Conservation (phyloP, 345 rosid species). For the Salix brachista region DNA sequence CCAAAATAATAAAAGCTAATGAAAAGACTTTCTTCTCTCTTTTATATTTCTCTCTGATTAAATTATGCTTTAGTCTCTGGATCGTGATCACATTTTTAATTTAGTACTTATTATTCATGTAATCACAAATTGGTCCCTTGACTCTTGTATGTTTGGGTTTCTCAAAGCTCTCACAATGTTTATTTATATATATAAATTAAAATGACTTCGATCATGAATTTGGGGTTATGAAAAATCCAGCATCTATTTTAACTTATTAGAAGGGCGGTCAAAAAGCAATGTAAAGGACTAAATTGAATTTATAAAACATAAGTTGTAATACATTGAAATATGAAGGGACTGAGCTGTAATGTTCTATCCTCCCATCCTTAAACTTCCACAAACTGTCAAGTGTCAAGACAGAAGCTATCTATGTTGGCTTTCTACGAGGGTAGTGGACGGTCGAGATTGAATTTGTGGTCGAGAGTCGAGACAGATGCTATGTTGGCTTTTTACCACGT, state of each 20-base stretch:
- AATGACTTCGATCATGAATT: no score
- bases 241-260: no score
- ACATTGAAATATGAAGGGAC: not conserved
- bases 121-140: not conserved
- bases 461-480: not conserved
- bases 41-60: not conserved
- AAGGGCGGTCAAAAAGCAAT: no score
- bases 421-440: slow-evolving; percentile 33
- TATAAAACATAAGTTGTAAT: no score
- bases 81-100: no score
- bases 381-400: slow-evolving; percentile 49
- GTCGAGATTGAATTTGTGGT: slow-evolving; percentile 23
- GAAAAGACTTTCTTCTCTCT: slow-evolving; percentile 12
- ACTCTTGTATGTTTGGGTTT: not conserved
- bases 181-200: no score
- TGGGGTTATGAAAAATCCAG: not conserved
- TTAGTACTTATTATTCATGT: no score
- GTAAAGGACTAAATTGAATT: not conserved
- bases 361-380: slow-evolving; percentile 30
- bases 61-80: not conserved
- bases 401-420: slow-evolving; percentile 25
- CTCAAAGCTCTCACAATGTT: not conserved
- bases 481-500: slow-evolving; percentile 7
- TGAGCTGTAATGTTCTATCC: not conserved
- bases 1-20: not conserved